These are phyloP conservation scores for Halenospora varia DNA, from an alignment of 495 filamentous ascomycete species.

Conservation along the genomic window DNA sequence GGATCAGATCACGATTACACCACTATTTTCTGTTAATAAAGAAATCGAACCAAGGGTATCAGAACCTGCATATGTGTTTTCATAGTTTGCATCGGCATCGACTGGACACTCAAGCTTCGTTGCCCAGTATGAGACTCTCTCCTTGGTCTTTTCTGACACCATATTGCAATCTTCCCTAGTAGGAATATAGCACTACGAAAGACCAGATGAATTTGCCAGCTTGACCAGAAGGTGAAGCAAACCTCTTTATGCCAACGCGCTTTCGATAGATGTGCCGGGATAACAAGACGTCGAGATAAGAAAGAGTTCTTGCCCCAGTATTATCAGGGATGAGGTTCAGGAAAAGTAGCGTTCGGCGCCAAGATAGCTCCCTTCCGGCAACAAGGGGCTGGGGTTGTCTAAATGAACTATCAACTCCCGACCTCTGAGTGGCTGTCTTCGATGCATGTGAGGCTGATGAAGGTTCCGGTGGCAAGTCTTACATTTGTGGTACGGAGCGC, in stretches of 20 bases:
- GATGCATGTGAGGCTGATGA: too few species aligned
- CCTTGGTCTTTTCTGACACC: slow-evolving; percentile 11
- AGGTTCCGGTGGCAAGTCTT: background rate
- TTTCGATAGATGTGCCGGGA: background rate
- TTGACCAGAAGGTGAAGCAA: background rate
- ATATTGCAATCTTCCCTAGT: background rate
- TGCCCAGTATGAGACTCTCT: slow-evolving; percentile 14
- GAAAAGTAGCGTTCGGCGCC: background rate
- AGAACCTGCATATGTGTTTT: slow-evolving; percentile 16
- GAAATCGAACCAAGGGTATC: background rate
- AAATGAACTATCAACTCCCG: too few species aligned
- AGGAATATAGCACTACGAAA: too few species aligned
- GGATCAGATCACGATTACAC: slow-evolving; percentile 33
- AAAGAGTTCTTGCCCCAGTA: background rate
- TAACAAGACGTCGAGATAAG: background rate
- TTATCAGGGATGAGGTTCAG: background rate
- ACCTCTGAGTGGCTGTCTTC: background rate
- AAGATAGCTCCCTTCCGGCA: background rate
- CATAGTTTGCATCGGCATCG: slow-evolving; percentile 19
- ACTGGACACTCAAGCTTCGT: slow-evolving; percentile 19
- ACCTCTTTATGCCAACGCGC: background rate
- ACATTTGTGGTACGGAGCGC: background rate
- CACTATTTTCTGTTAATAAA: slow-evolving; percentile 4
- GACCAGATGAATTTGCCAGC: too few species aligned
- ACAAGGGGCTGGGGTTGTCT: background rate